A percentile compares a stretch with the other conserved stretches of the same genome.
phyloP scores from a whole-genome alignment of 202 grass and related monocot genomes.

The Dendrocalamus latiflorus region DNA sequence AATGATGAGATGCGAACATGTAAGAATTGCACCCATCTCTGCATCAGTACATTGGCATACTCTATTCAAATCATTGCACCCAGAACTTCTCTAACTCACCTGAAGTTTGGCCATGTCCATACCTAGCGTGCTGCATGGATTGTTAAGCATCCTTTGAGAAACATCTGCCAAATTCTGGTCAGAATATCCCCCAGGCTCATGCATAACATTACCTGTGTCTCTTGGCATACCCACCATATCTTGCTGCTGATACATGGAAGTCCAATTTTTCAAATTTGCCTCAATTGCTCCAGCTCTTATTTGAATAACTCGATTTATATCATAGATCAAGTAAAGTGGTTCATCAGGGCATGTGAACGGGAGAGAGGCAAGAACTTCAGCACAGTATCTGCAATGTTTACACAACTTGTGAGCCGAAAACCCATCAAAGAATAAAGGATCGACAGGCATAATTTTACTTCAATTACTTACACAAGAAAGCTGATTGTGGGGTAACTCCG shows the following conservation, averaged over 20 bases:
- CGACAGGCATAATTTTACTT: constrained; percentile 12
- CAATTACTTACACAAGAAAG: constrained; percentile 86
- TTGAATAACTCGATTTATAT: constrained; percentile 97
- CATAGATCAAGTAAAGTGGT: constrained; percentile 94
- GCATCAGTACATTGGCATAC: background rate
- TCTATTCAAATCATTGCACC: constrained; percentile 15
- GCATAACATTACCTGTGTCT: constrained; percentile 28
- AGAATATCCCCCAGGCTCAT: constrained; percentile 41
- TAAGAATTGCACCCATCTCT: background rate
- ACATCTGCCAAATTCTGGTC: constrained; percentile 35
- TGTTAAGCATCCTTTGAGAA: constrained; percentile 43
- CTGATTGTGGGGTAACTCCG: constrained; percentile 55
- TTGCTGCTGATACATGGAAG: constrained; percentile 56
- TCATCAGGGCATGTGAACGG: constrained; percentile 90
- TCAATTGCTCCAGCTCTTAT: constrained; percentile 80
- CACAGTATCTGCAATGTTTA: constrained; percentile 82
- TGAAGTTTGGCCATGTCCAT: constrained; percentile 62
- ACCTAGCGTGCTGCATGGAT: constrained; percentile 46
- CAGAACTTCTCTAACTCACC: constrained; percentile 37
- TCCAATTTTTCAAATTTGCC: constrained; percentile 88
- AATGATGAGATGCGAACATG: constrained; percentile 1
- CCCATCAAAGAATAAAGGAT: constrained; percentile 8
- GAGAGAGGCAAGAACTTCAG: constrained; percentile 88
- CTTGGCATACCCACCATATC: constrained; percentile 7
- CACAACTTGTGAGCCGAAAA: constrained; percentile 14